Evolutionary conservation across 495 filamentous ascomycete genomes (phyloP), one percentile per base, ranked within the genome.

Genomic region (Geoglossum glabrum): DNA sequence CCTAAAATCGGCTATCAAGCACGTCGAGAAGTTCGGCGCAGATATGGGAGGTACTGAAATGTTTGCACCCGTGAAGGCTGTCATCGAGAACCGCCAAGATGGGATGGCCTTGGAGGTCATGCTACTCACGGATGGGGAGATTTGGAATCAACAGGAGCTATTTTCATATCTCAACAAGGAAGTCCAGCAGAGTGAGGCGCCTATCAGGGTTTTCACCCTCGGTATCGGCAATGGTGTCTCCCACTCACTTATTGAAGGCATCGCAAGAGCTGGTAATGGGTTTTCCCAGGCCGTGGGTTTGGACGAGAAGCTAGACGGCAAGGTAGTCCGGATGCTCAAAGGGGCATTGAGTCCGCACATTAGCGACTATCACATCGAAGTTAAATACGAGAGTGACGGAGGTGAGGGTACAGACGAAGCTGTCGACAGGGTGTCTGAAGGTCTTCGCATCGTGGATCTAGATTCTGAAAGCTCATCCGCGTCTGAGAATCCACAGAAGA

Each of bases 11-110:
- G 84, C 84, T 0, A 63, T 76, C 4, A 11, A 17, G 0, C 73
- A 81, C 61, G 70, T 79, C 6, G 59, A 74, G 6, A 57, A n/a
- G 0, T 73, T 86, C 54, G 25, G 19, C 0, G 72, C 79, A 1
- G 61, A 77, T 54, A 76, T 74, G 64, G 83, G 84, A n/a, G 83
- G 84, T n/a, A 87, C 84, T 0, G 73, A 86, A 45, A 84, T 85
- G 64, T 67, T 73, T 54, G 8, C 34, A 0, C 79, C 84, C 0
- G 60, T 86, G 19, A 65, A 72, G 45, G 73, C 70, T 0, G 69
- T 75, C 0, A 72, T 85, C 51, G 61, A 75, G 49, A 69, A 67
- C 25, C 73, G 77, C 31, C 73, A 71, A 62, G 64, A 61, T 15
- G 72, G 79, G 60, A 71, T 79, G 56, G 66, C 76, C 13, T 68